Conservation (phyloP, 306 rosid species). For the Fragaria vesca region DNA sequence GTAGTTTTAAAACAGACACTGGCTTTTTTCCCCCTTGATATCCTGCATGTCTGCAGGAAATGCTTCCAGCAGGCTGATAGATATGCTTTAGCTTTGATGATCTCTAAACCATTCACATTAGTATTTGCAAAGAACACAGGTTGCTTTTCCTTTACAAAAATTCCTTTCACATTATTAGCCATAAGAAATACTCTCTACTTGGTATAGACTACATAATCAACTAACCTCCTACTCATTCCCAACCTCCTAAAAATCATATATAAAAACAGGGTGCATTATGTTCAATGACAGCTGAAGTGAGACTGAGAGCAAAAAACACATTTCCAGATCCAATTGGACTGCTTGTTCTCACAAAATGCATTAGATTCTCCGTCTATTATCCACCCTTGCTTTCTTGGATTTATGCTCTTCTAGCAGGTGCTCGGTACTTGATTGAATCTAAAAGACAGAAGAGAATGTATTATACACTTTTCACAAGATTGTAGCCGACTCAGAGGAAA, state of each 20-base stretch:
- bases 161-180: neutral
- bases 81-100: too few relatives aligned
- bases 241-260: neutral
- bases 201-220: neutral
- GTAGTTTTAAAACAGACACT: too few relatives aligned
- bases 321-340: neutral
- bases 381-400: slow-evolving; percentile 64
- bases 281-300: slow-evolving; percentile 5
- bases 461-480: neutral
- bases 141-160: neutral
- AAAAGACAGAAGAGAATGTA: slow-evolving; percentile 22
- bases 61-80: too few relatives aligned
- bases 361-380: slow-evolving; percentile 83
- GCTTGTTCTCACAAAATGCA: slow-evolving; percentile 13
- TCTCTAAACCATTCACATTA: too few relatives aligned
- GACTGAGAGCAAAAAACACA: neutral
- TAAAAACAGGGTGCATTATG: neutral
- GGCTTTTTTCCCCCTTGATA: too few relatives aligned
- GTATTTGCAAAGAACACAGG: too few relatives aligned
- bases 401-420: slow-evolving; percentile 48
- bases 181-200: neutral
- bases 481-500: neutral
- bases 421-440: slow-evolving; percentile 69
- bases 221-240: neutral
- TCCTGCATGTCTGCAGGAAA: too few relatives aligned